These are phyloP conservation scores for Tetrahymena borealis DNA, from an alignment of 73 alveolate species.

Conservation along the genomic window DNA sequence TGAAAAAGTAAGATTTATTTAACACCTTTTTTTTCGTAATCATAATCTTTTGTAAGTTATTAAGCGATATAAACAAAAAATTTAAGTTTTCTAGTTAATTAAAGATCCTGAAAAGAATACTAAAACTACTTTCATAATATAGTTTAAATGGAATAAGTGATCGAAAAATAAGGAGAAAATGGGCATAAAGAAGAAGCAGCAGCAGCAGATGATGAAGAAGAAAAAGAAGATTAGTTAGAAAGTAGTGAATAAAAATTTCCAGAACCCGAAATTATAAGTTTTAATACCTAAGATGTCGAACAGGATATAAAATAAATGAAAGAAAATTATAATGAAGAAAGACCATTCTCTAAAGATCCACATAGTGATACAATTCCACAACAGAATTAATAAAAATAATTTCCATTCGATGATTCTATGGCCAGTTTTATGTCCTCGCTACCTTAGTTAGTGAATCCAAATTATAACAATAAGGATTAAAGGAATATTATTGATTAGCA, in stretches of 20 bases:
- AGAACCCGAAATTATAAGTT: background rate
- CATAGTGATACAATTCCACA: background rate
- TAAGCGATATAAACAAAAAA: no score
- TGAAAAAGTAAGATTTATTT: no score
- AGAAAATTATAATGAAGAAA: background rate
- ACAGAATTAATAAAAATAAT: background rate
- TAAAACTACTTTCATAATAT: background rate
- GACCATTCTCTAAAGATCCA: background rate
- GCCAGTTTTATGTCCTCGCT: background rate
- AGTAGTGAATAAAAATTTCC: background rate
- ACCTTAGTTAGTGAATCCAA: background rate
- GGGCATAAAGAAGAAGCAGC: background rate
- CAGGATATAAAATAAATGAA: background rate
- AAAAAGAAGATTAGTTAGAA: background rate
- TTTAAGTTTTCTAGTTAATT: background rate
- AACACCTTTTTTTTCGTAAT: no score
- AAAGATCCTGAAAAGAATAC: background rate
- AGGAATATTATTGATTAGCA: background rate
- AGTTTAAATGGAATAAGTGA: background rate
- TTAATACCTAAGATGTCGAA: background rate
- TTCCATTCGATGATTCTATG: background rate
- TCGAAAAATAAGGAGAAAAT: background rate
- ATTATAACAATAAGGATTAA: background rate
- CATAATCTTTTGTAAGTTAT: no score
- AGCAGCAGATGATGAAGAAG: background rate